phyloP scores from a whole-genome alignment of 2,329 filamentous ascomycete genomes.

The Fusarium sp. region DNA sequence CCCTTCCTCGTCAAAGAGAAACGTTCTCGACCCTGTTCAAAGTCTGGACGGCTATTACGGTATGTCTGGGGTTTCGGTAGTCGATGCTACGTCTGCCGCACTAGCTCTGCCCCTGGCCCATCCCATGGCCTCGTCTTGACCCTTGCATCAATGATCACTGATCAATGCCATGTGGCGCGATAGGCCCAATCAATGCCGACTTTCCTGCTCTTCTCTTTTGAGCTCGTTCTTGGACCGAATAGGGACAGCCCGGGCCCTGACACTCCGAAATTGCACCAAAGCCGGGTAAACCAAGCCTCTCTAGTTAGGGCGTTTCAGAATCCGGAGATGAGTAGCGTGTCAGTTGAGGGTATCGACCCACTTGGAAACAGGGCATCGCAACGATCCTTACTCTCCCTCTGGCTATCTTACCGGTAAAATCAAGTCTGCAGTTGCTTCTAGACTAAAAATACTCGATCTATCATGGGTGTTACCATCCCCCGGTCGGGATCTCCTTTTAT shows the following conservation, averaged over 20 bases:
- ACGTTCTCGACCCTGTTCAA: neutral
- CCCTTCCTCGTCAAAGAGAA: slow-evolving; percentile 16
- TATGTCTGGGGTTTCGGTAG: slow-evolving; percentile 17
- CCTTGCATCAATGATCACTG: neutral
- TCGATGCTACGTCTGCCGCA: slow-evolving; percentile 26
- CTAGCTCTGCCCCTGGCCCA: neutral
- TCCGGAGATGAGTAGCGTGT: slow-evolving; percentile 30
- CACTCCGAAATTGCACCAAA: slow-evolving; percentile 33
- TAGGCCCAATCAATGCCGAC: slow-evolving; percentile 7
- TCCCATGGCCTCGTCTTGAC: neutral
- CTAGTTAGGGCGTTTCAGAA: slow-evolving; percentile 20
- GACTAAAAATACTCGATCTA: slow-evolving; percentile 3
- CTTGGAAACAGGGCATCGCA: neutral
- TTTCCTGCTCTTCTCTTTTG: neutral
- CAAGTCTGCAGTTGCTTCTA: neutral
- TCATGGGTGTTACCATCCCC: slow-evolving; percentile 10
- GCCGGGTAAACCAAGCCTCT: slow-evolving; percentile 29
- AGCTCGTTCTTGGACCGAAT: slow-evolving; percentile 15
- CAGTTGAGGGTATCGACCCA: slow-evolving; percentile 19
- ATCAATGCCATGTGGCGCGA: slow-evolving; percentile 27
- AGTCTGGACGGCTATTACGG: slow-evolving; percentile 6
- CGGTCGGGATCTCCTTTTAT: slow-evolving; percentile 7
- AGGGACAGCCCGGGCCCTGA: slow-evolving; percentile 26
- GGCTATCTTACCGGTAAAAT: slow-evolving; percentile 35
- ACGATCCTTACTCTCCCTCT: slow-evolving; percentile 8